These are phyloP conservation scores for Myriosclerotinia duriaeana DNA, from an alignment of 2,329 filamentous ascomycete species.

Conservation along the genomic window DNA sequence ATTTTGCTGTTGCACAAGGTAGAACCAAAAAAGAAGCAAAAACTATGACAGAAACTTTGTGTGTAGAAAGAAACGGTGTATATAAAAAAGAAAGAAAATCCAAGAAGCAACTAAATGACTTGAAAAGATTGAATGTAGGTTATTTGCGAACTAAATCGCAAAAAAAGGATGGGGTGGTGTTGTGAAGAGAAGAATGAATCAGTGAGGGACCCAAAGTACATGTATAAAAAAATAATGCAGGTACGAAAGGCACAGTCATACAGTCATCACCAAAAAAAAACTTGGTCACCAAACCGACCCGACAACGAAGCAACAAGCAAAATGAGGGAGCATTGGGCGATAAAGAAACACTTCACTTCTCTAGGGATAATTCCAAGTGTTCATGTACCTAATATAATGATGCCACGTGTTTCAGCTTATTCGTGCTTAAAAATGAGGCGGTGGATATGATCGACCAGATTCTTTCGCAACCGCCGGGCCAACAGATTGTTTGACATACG, in stretches of 20 bases:
- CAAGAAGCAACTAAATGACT: slow-evolving; percentile 20
- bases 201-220: slow-evolving; percentile 1
- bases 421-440: slow-evolving; percentile 23
- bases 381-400: slow-evolving; percentile 14
- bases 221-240: slow-evolving; percentile 23
- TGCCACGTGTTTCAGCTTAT: slow-evolving; percentile 24
- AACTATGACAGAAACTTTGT: neutral
- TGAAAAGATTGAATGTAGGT: slow-evolving; percentile 11
- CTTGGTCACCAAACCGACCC: slow-evolving; percentile 9
- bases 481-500: slow-evolving; percentile 7
- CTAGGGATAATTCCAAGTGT: slow-evolving; percentile 3
- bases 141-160: slow-evolving; percentile 10
- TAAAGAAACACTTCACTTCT: slow-evolving; percentile 24
- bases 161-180: slow-evolving; percentile 1
- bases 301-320: slow-evolving; percentile 21
- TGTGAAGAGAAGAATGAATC: slow-evolving; percentile 18
- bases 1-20: neutral
- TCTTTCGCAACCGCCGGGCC: slow-evolving; percentile 20
- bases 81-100: slow-evolving; percentile 4
- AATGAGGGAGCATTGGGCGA: slow-evolving; percentile 20
- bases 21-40: slow-evolving; percentile 10
- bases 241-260: slow-evolving; percentile 6
- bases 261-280: neutral
- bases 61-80: neutral
- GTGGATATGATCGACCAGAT: slow-evolving; percentile 20